Percentiles rank a stretch among this genome's conserved stretches.
Evolutionary conservation across 1,284 basidiomycete species (phyloP).

Genomic region (Melampsora americana): DNA sequence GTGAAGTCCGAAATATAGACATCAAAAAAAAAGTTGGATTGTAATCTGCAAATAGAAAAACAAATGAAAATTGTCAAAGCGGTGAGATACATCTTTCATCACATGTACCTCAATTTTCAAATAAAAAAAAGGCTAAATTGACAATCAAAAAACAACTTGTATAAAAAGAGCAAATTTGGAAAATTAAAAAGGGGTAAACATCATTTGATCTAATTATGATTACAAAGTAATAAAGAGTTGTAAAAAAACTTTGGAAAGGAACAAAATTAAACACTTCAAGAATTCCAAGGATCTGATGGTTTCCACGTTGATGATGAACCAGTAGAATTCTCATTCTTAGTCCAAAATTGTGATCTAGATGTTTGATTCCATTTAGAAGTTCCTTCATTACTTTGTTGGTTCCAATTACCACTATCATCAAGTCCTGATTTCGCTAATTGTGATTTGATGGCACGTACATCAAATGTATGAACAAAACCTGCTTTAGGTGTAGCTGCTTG

Average conservation of each 20-base stretch:
- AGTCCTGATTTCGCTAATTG: constrained; percentile 24
- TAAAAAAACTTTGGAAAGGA: neutral
- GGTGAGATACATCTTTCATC: no score
- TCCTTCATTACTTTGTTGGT: neutral
- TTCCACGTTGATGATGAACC: neutral
- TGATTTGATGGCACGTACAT: constrained; percentile 27
- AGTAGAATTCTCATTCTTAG: neutral
- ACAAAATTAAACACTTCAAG: neutral
- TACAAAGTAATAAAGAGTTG: neutral
- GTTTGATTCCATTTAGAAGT: constrained; percentile 3
- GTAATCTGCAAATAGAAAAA: no score
- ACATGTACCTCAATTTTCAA: no score
- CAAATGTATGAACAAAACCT: constrained; percentile 24
- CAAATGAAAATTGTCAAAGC: no score
- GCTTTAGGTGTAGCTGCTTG: neutral
- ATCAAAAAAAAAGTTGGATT: no score
- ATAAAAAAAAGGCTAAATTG: no score
- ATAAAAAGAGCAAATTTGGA: no score
- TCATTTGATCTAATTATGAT: no score
- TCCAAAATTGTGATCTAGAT: neutral
- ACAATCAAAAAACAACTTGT: no score
- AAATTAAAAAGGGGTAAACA: no score
- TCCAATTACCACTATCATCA: neutral
- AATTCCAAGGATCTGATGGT: constrained; percentile 5
- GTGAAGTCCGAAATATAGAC: no score